Conservation (phyloP, 306 rosid genomes). For the Sindora glabra region DNA sequence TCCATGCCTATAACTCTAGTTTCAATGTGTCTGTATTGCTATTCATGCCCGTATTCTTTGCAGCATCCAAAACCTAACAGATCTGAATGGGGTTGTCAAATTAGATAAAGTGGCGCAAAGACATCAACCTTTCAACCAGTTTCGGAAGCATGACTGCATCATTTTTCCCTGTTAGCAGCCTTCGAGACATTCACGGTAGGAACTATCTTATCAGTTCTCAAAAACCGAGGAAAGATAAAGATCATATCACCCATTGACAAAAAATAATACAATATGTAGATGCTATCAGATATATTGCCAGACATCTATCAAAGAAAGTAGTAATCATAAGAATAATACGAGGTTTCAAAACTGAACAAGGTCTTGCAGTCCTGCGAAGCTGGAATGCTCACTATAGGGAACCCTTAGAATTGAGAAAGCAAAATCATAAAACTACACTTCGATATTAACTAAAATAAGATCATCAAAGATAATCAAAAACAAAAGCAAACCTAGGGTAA, state of each 20-base stretch:
- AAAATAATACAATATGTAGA: background rate
- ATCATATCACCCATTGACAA: background rate
- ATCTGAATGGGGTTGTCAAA: too few relatives aligned
- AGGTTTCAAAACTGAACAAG: constrained; percentile 39
- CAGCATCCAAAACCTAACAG: too few relatives aligned
- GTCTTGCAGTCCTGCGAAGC: constrained; percentile 43
- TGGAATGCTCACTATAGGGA: constrained; percentile 62
- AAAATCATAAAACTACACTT: background rate
- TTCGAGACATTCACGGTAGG: constrained; percentile 44
- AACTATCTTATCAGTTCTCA: constrained; percentile 45
- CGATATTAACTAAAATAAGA: background rate
- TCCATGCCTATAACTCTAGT: too few relatives aligned
- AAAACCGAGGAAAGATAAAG: constrained; percentile 24
- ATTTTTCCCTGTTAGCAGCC: constrained; percentile 43
- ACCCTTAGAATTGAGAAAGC: constrained; percentile 32
- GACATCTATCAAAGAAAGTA: background rate
- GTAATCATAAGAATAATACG: background rate
- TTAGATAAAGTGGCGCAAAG: background rate
- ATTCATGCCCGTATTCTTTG: too few relatives aligned
- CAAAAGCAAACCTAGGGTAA: too few relatives aligned
- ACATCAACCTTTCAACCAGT: constrained; percentile 33
- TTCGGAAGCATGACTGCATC: constrained; percentile 47
- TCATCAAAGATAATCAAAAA: background rate
- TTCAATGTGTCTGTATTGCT: too few relatives aligned
- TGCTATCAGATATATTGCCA: background rate